Conservation (phyloP, 495 filamentous ascomycete genomes). For the Penicillium daleae region DNA sequence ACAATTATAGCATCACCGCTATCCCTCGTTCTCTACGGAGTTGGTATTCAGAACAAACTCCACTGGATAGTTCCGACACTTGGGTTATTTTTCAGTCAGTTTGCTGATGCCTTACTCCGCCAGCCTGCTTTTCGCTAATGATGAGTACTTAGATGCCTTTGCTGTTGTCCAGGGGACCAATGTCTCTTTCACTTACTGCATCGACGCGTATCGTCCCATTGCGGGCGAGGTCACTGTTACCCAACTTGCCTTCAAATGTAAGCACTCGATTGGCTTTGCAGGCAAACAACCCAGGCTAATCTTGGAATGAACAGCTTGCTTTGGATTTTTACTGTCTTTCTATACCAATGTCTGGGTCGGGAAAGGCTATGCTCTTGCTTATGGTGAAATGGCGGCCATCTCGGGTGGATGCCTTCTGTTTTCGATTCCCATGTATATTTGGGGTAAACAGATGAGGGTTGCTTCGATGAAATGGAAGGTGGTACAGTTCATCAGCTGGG, state of each 20-base stretch:
- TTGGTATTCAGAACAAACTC: constrained; percentile 49
- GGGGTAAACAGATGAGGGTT: constrained; percentile 38
- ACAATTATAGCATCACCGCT: constrained; percentile 48
- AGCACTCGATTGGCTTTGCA: background rate
- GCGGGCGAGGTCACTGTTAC: constrained; percentile 55
- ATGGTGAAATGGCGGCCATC: constrained; percentile 56
- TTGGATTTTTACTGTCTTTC: constrained; percentile 59
- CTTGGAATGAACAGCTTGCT: constrained; percentile 31
- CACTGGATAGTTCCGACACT: constrained; percentile 61
- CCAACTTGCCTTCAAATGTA: constrained; percentile 53
- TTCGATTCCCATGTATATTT: constrained; percentile 49
- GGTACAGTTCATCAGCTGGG: constrained; percentile 8
- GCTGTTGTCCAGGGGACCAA: constrained; percentile 8
- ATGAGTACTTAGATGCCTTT: constrained; percentile 3
- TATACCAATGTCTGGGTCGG: constrained; percentile 60
- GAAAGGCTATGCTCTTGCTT: constrained; percentile 52
- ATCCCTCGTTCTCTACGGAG: constrained; percentile 52
- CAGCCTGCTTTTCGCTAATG: background rate
- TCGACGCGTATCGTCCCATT: constrained; percentile 57
- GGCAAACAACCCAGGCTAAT: background rate
- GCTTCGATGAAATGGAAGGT: constrained; percentile 9
- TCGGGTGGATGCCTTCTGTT: constrained; percentile 40
- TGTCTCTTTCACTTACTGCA: constrained; percentile 38
- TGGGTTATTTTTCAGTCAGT: constrained; percentile 40
- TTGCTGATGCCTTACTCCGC: background rate